phyloP scores from a whole-genome alignment of 2,329 filamentous ascomycete species.

The Aureobasidium melanogenum region DNA sequence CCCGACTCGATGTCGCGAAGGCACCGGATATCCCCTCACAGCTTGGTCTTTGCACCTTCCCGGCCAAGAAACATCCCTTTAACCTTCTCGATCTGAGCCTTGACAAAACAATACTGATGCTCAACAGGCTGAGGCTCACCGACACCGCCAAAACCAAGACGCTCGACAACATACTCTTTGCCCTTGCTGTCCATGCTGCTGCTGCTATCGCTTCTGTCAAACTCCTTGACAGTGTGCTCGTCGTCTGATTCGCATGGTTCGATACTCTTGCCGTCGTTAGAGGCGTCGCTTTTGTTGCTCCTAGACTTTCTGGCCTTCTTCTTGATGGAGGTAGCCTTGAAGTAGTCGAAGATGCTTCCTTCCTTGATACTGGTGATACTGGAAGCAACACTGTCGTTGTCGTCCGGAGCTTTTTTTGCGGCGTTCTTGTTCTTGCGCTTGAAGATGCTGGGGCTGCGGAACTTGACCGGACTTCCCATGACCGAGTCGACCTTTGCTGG shows the following conservation, averaged over 20 bases:
- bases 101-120: not conserved
- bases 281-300: not conserved
- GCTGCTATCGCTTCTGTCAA: not conserved
- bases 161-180: not conserved
- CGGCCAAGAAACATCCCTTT: not conserved
- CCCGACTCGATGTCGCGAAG: not conserved
- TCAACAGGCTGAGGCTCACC: not conserved
- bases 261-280: not conserved
- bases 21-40: not conserved
- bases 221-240: not conserved
- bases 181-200: not conserved
- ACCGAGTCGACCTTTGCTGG: not conserved
- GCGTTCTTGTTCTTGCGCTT: not conserved
- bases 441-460: not conserved
- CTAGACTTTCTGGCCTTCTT: not conserved
- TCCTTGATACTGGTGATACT: not conserved
- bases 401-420: not conserved
- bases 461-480: not conserved
- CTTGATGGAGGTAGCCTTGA: not conserved
- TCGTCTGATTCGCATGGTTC: not conserved
- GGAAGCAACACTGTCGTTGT: not conserved
- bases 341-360: not conserved
- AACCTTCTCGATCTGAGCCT: not conserved
- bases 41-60: not conserved
- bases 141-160: not conserved